Evolutionary conservation across 371 early-diverging fungal genomes (phyloP).

Genomic region (Chytridium lagenaria): DNA sequence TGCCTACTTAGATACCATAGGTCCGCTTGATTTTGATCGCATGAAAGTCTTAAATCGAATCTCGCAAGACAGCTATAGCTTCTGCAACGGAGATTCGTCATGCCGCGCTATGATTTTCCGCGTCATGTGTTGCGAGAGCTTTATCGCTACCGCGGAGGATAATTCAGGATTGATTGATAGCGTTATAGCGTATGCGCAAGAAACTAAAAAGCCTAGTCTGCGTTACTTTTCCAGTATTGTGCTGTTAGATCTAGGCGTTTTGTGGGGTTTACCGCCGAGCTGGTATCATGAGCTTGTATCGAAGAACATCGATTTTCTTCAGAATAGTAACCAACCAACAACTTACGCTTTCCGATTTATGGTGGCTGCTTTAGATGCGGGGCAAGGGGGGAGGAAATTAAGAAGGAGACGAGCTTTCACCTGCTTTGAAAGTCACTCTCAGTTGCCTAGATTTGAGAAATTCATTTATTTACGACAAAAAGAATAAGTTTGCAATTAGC

Average conservation of each 20-base stretch:
- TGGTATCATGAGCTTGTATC: constrained; percentile 1
- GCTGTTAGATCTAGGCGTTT: background rate
- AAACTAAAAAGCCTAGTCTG: background rate
- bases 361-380: background rate
- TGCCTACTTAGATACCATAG: background rate
- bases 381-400: background rate
- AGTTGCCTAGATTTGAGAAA: background rate
- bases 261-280: background rate
- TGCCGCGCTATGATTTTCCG: background rate
- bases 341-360: constrained; percentile 1
- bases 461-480: background rate
- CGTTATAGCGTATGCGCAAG: background rate
- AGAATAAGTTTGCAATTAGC: background rate
- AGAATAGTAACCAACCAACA: background rate
- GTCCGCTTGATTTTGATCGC: background rate
- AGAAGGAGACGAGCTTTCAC: background rate
- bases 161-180: background rate
- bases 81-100: background rate
- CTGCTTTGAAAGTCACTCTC: background rate
- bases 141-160: background rate
- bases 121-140: background rate
- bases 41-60: background rate
- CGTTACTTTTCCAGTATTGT: constrained; percentile 1
- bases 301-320: background rate
- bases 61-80: background rate